Percentiles rank a stretch among this genome's conserved stretches.
Evolutionary conservation across 2,329 filamentous ascomycete species (phyloP).

Genomic region (Neopestalotiopsis clavispora): DNA sequence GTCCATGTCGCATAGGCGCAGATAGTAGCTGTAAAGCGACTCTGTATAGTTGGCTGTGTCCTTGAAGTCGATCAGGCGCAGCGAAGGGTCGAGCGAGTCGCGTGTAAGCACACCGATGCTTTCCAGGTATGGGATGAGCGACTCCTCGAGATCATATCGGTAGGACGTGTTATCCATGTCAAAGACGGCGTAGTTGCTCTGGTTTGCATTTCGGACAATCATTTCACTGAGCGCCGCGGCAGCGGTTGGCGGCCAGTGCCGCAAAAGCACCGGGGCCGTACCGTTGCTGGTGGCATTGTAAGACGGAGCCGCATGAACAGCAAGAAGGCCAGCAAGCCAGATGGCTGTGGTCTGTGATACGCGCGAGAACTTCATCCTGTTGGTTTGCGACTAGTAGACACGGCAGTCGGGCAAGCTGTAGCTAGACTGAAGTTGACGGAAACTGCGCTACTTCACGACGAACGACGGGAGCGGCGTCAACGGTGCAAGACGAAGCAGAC

Average conservation of each 20-base stretch:
- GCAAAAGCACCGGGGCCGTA: slow-evolving; percentile 8
- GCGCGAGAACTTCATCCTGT: slow-evolving; percentile 10
- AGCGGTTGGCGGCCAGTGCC: slow-evolving; percentile 42
- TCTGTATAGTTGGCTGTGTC: slow-evolving; percentile 43
- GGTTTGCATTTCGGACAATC: slow-evolving; percentile 43
- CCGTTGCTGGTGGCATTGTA: neutral
- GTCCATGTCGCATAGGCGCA: slow-evolving; percentile 47
- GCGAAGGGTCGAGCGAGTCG: slow-evolving; percentile 43
- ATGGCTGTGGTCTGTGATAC: neutral
- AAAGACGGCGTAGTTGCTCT: slow-evolving; percentile 44
- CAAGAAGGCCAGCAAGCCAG: neutral
- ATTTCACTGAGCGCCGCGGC: slow-evolving; percentile 41
- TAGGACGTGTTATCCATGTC: slow-evolving; percentile 54
- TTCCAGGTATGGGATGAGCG: slow-evolving; percentile 48
- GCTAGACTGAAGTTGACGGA: neutral
- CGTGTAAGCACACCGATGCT: slow-evolving; percentile 45
- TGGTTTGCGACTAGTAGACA: neutral
- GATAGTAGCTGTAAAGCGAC: slow-evolving; percentile 50
- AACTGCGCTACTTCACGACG: neutral
- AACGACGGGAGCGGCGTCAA: neutral
- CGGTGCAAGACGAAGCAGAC: neutral
- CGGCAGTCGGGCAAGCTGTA: neutral
- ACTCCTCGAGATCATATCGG: slow-evolving; percentile 47
- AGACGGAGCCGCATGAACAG: slow-evolving; percentile 4
- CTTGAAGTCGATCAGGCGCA: slow-evolving; percentile 47